A percentile compares a stretch with the other conserved stretches of the same genome.
Evolutionary conservation across 1,284 basidiomycete genomes (phyloP).

Genomic region (Papiliotrema fonsecae): DNA sequence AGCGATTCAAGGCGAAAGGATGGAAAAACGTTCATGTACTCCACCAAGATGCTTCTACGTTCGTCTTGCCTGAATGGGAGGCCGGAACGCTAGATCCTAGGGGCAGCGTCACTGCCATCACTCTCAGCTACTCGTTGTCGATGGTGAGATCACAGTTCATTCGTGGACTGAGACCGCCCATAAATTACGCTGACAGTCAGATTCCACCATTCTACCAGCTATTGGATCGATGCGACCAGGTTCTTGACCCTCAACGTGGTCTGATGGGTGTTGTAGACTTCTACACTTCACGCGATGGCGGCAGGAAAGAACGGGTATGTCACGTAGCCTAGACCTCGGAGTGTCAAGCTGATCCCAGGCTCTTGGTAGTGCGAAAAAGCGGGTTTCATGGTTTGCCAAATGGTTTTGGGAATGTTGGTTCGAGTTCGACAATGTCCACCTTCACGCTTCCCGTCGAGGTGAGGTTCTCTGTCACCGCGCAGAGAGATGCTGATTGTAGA

Average conservation of each 20-base stretch:
- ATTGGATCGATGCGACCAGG: constrained; percentile 65
- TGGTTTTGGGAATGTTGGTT: constrained; percentile 84
- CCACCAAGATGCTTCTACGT: constrained; percentile 69
- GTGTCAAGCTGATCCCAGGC: constrained; percentile 45
- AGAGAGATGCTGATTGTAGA: constrained; percentile 40
- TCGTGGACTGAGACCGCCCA: no score
- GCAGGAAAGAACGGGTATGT: constrained; percentile 51
- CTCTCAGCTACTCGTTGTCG: constrained; percentile 67
- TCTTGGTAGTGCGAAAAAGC: constrained; percentile 64
- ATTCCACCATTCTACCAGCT: constrained; percentile 67
- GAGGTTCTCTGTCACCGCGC: constrained; percentile 5
- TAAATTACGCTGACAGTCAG: constrained; percentile 40
- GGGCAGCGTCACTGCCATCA: constrained; percentile 60
- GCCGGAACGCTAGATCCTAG: constrained; percentile 52
- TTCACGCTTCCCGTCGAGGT: constrained; percentile 62
- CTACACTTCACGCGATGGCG: constrained; percentile 63
- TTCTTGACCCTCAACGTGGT: constrained; percentile 63
- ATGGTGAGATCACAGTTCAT: constrained; percentile 52
- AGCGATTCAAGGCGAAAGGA: constrained; percentile 62
- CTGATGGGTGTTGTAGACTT: constrained; percentile 72
- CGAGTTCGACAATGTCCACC: constrained; percentile 68
- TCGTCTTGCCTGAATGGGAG: constrained; percentile 61
- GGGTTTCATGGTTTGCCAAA: constrained; percentile 66
- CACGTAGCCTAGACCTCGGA: neutral
- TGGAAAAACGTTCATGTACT: constrained; percentile 72